Evolutionary conservation across 169 alveolate genomes (phyloP).

Genomic region (Cryptosporidium sp.): DNA sequence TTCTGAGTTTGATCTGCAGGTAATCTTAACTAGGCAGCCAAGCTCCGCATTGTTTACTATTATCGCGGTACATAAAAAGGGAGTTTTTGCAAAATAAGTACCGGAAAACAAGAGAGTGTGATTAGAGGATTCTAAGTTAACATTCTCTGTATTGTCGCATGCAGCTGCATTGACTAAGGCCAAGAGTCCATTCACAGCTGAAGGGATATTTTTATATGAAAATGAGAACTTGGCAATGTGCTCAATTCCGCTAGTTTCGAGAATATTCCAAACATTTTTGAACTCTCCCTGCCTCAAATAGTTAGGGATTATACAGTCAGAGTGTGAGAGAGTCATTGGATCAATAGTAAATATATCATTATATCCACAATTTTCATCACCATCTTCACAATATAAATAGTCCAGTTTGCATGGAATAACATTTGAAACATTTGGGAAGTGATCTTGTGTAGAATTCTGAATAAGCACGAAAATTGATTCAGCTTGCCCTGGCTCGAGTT

Average conservation of each 20-base stretch:
- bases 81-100: slow-evolving; percentile 72
- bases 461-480: slow-evolving; percentile 72
- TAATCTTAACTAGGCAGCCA: slow-evolving; percentile 81
- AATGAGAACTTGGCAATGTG: slow-evolving; percentile 78
- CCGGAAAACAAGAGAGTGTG: slow-evolving; percentile 80
- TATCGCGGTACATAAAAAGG: slow-evolving; percentile 78
- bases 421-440: slow-evolving; percentile 37
- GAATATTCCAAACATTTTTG: slow-evolving; percentile 78
- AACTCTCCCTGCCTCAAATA: slow-evolving; percentile 78
- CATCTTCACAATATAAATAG: slow-evolving; percentile 75
- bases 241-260: slow-evolving; percentile 76
- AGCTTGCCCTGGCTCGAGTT: slow-evolving; percentile 66
- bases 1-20: slow-evolving; percentile 77
- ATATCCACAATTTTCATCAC: slow-evolving; percentile 78
- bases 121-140: slow-evolving; percentile 71
- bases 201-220: slow-evolving; percentile 78
- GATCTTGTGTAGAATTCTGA: slow-evolving; percentile 24
- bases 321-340: slow-evolving; percentile 77
- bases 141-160: slow-evolving; percentile 78
- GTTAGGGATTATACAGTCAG: slow-evolving; percentile 78
- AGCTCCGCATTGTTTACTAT: slow-evolving; percentile 78
- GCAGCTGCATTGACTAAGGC: slow-evolving; percentile 77
- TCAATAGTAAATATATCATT: slow-evolving; percentile 80
- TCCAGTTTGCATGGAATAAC: slow-evolving; percentile 74
- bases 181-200: slow-evolving; percentile 81